phyloP scores from a whole-genome alignment of 805 yeast genomes.

The Metschnikowia hibisci region DNA sequence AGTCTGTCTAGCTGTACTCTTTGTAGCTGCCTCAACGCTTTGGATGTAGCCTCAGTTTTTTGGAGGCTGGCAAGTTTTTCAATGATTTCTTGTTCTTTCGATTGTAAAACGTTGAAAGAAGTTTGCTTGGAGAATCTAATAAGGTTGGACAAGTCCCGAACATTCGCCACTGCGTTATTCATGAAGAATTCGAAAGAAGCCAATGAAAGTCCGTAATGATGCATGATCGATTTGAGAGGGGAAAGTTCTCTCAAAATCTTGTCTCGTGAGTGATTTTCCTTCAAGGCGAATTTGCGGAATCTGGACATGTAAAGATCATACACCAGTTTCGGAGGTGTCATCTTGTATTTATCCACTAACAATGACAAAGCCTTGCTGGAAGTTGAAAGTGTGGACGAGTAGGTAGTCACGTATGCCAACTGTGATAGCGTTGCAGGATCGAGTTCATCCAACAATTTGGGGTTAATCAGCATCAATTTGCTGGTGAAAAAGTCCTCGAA shows the following conservation, averaged over 20 bases:
- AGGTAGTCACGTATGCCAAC: constrained; percentile 21
- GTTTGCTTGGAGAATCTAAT: constrained; percentile 18
- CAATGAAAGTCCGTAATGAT: constrained; percentile 20
- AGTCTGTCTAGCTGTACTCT: constrained; percentile 18
- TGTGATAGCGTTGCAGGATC: constrained; percentile 22
- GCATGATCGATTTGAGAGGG: constrained; percentile 26
- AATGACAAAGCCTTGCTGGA: constrained; percentile 11
- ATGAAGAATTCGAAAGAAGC: constrained; percentile 22
- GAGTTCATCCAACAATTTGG: constrained; percentile 15
- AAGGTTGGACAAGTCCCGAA: constrained; percentile 28
- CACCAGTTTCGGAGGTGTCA: constrained; percentile 24
- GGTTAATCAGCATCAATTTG: constrained; percentile 11
- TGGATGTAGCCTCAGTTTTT: constrained; percentile 3
- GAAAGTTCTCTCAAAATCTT: constrained; percentile 21
- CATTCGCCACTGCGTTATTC: constrained; percentile 19
- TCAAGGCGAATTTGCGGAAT: constrained; percentile 12
- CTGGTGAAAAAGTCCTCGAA: constrained; percentile 9
- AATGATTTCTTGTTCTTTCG: constrained; percentile 18
- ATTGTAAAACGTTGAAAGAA: constrained; percentile 11
- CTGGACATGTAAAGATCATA: constrained; percentile 19
- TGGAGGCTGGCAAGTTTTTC: constrained; percentile 18
- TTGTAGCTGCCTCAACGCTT: constrained; percentile 16
- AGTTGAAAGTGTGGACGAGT: constrained; percentile 15
- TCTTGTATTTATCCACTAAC: constrained; percentile 12
- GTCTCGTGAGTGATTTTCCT: constrained; percentile 7